Evolutionary conservation across 2,329 filamentous ascomycete species (phyloP).

Genomic region (Trichothecium sympodiale): DNA sequence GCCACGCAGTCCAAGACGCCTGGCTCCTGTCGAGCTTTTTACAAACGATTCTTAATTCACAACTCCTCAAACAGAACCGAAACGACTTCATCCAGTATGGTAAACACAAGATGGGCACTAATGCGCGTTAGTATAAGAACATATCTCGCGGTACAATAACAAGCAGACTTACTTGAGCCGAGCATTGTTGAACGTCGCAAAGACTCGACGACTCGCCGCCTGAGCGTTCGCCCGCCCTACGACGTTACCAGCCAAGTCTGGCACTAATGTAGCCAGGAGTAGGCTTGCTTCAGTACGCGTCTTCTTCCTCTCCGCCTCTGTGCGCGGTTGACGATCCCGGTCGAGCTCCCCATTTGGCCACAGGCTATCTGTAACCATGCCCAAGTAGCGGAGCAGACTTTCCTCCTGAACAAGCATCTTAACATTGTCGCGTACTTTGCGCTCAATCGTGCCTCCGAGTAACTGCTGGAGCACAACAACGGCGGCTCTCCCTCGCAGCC

Average conservation of each 20-base stretch:
- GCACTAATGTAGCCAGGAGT: conserved; percentile 80
- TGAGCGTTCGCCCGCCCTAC: conserved; percentile 89
- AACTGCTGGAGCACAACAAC: conserved; percentile 95
- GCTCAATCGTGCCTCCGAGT: conserved; percentile 89
- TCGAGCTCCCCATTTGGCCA: conserved; percentile 63
- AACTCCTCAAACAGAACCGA: conserved; percentile 48
- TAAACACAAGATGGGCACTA: conserved; percentile 59
- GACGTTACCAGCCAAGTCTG: conserved; percentile 84
- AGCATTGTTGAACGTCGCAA: conserved; percentile 84
- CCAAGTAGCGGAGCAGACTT: conserved; percentile 64
- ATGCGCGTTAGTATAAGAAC: conserved; percentile 8
- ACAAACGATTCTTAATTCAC: no score
- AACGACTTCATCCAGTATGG: conserved; percentile 59
- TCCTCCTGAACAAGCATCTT: conserved; percentile 67
- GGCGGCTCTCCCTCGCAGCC: conserved; percentile 89
- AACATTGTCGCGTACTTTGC: conserved; percentile 81
- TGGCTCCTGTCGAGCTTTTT: background rate
- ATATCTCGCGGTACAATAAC: background rate
- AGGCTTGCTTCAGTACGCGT: conserved; percentile 79
- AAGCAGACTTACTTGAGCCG: conserved; percentile 63
- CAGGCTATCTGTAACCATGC: conserved; percentile 61
- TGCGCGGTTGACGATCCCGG: conserved; percentile 44
- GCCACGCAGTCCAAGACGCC: background rate
- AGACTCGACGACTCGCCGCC: conserved; percentile 75
- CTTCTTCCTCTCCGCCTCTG: conserved; percentile 61